Conservation (phyloP, 495 filamentous ascomycete genomes). For the Parathielavia hyrcaniae region DNA sequence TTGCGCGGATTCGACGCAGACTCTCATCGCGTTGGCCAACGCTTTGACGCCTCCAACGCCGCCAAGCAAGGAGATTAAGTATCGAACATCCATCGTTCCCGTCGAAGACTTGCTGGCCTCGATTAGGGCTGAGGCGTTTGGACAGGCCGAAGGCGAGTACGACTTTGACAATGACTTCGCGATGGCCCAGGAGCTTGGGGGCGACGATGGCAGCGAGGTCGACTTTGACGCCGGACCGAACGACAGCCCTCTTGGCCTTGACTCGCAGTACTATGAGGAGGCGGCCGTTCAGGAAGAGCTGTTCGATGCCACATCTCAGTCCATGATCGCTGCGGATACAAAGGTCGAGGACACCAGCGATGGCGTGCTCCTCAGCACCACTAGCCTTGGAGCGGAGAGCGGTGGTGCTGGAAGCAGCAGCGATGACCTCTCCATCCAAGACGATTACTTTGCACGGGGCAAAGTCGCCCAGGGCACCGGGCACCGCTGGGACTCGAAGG, state of each 20-base stretch:
- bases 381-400: constrained; percentile 51
- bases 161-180: constrained; percentile 53
- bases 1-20: constrained; percentile 95
- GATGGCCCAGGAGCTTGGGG: constrained; percentile 34
- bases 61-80: constrained; percentile 73
- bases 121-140: constrained; percentile 78
- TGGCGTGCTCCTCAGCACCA: constrained; percentile 50
- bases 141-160: constrained; percentile 48
- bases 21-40: constrained; percentile 72
- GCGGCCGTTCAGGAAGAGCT: constrained; percentile 32
- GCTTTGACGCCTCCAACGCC: constrained; percentile 76
- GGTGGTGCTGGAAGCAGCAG: constrained; percentile 30
- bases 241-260: constrained; percentile 34
- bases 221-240: constrained; percentile 34
- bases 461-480: constrained; percentile 59
- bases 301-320: constrained; percentile 37
- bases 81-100: constrained; percentile 78
- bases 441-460: constrained; percentile 69
- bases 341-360: constrained; percentile 48
- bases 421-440: constrained; percentile 58
- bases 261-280: constrained; percentile 40
- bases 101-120: constrained; percentile 84
- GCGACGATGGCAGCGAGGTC: constrained; percentile 29
- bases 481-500: constrained; percentile 70
- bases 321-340: constrained; percentile 31